A percentile compares a stretch with the other conserved stretches of the same genome.
phyloP scores from a whole-genome alignment of 306 rosid genomes.

The apple (Malus domestica) region DNA sequence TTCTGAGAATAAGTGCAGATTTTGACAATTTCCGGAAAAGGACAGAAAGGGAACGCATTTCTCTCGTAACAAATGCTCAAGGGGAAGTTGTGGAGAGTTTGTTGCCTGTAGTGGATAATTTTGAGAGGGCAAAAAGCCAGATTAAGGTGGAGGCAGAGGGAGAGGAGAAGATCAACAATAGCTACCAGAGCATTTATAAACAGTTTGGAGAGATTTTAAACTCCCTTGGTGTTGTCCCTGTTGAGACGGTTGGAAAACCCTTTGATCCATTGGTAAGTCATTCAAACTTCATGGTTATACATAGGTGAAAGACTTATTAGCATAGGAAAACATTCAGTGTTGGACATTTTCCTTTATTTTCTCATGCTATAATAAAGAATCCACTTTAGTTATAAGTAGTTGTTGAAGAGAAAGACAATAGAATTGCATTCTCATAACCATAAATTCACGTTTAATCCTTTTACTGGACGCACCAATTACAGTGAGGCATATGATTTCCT shows the following conservation, averaged over 20 bases:
- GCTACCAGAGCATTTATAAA: constrained; percentile 89
- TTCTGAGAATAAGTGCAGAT: constrained; percentile 89
- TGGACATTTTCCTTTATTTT: neutral
- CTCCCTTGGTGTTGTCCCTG: constrained; percentile 71
- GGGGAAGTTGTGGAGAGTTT: constrained; percentile 88
- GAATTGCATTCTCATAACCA: neutral
- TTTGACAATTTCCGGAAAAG: constrained; percentile 95
- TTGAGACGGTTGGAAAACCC: constrained; percentile 77
- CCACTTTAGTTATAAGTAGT: neutral
- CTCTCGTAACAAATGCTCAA: constrained; percentile 78
- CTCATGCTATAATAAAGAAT: neutral
- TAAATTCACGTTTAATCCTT: neutral
- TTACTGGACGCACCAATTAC: neutral
- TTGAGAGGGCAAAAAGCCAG: constrained; percentile 89
- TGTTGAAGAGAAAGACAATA: neutral
- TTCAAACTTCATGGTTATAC: constrained; percentile 5
- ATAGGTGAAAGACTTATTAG: neutral
- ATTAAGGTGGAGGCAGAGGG: constrained; percentile 87
- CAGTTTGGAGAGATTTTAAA: constrained; percentile 71
- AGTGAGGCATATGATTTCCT: neutral
- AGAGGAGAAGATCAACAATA: constrained; percentile 81
- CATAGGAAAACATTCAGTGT: neutral
- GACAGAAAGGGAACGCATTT: constrained; percentile 83
- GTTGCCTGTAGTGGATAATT: constrained; percentile 76
- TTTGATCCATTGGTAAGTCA: constrained; percentile 91